phyloP scores from a whole-genome alignment of 805 yeast genomes.

The Kazachstania taianensis region DNA sequence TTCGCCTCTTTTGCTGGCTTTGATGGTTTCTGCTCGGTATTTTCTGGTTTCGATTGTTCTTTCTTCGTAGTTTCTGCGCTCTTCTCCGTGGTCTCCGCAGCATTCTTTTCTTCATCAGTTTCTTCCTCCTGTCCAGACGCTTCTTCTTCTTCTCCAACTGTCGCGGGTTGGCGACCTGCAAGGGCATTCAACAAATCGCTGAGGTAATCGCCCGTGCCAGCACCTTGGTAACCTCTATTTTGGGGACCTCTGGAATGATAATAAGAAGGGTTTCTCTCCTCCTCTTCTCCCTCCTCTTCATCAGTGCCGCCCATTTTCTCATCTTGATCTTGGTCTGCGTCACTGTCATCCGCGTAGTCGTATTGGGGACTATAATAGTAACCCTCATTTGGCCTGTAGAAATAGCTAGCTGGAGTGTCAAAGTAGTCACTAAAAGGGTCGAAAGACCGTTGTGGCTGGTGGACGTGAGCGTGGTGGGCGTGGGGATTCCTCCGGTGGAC shows the following conservation, averaged over 20 bases:
- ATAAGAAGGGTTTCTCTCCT: constrained; percentile 13
- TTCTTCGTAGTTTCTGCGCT: neutral
- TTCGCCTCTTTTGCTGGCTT: neutral
- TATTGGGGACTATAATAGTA: constrained; percentile 26
- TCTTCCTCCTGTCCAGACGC: constrained; percentile 13
- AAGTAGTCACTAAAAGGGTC: neutral
- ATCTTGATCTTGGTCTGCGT: constrained; percentile 11
- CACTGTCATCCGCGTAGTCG: constrained; percentile 19
- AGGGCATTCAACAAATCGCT: constrained; percentile 16
- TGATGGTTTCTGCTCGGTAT: neutral
- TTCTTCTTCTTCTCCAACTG: constrained; percentile 3
- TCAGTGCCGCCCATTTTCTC: constrained; percentile 6
- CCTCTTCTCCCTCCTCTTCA: neutral
- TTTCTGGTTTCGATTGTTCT: too few species aligned
- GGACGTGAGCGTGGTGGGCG: constrained; percentile 3
- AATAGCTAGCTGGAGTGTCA: constrained; percentile 9
- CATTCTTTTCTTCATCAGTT: constrained; percentile 10
- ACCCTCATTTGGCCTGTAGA: constrained; percentile 12
- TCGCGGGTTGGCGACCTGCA: constrained; percentile 9
- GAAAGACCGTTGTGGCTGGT: neutral
- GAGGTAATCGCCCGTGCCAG: constrained; percentile 7
- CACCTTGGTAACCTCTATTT: neutral
- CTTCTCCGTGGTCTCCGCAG: neutral
- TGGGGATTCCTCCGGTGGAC: constrained; percentile 2
- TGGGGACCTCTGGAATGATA: constrained; percentile 9